These are phyloP conservation scores for Fomitopsis schrenkii DNA, from an alignment of 1,284 basidiomycete species.

Conservation along the genomic window DNA sequence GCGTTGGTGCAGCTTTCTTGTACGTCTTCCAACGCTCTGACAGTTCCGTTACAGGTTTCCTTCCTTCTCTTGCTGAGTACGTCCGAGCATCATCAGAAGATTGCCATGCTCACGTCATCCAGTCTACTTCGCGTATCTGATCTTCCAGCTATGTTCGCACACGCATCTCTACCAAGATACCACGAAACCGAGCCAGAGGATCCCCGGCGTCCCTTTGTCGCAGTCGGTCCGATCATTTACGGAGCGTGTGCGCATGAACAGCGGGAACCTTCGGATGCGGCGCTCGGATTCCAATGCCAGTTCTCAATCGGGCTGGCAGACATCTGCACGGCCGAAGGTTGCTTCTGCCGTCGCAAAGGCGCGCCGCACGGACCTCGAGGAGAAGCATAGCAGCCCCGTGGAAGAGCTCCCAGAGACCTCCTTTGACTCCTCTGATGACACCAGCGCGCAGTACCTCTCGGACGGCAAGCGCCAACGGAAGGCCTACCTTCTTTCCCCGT, in stretches of 20 bases:
- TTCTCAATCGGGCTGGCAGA: slow-evolving; percentile 11
- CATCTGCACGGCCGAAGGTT: slow-evolving; percentile 1
- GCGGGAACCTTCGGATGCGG: slow-evolving; percentile 15
- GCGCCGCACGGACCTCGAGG: not conserved
- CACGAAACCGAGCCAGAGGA: slow-evolving; percentile 33
- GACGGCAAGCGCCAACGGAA: not conserved
- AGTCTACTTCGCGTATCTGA: slow-evolving; percentile 74
- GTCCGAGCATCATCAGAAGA: slow-evolving; percentile 13
- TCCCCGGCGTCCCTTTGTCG: slow-evolving; percentile 17
- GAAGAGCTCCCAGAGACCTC: slow-evolving; percentile 18
- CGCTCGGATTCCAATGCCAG: slow-evolving; percentile 1
- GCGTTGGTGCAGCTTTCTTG: slow-evolving; percentile 42
- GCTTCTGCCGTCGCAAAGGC: not conserved
- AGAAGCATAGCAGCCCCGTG: slow-evolving; percentile 10
- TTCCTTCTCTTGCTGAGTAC: slow-evolving; percentile 68
- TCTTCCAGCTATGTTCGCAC: slow-evolving; percentile 90
- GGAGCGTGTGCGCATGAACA: slow-evolving; percentile 20
- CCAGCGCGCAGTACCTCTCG: not conserved
- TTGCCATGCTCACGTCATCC: not conserved
- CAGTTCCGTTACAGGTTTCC: slow-evolving; percentile 42
- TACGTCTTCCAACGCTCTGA: not conserved
- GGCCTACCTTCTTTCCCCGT: slow-evolving; percentile 13
- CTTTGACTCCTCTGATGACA: slow-evolving; percentile 5
- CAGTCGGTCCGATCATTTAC: slow-evolving; percentile 25
- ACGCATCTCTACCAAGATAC: slow-evolving; percentile 71